phyloP scores from a whole-genome alignment of 139 green algal genomes.

The Raphidocelis subcapitata region DNA sequence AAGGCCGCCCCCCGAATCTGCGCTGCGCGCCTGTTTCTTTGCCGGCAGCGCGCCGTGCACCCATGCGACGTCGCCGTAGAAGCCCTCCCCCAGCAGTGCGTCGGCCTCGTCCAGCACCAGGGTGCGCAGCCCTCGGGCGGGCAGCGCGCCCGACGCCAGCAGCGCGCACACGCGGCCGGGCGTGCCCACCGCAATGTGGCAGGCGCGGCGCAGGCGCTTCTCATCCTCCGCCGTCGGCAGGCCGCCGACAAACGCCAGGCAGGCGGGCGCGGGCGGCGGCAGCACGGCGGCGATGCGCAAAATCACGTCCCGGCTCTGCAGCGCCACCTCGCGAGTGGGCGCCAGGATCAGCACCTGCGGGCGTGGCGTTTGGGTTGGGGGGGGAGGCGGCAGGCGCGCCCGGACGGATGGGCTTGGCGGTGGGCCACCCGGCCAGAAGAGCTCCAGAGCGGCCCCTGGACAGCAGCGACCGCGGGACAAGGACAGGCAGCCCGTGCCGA shows the following conservation, averaged over 20 bases:
- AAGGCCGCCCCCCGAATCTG: too few species aligned
- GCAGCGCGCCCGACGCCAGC: conserved; percentile 31
- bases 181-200: conserved; percentile 77
- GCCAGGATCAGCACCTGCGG: conserved; percentile 77
- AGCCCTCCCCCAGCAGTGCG: conserved; percentile 58
- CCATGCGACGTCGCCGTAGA: conserved; percentile 47
- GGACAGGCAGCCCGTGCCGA: too few species aligned
- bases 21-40: conserved; percentile 50
- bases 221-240: conserved; percentile 62
- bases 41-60: conserved; percentile 51
- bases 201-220: conserved; percentile 50
- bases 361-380: neutral
- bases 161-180: conserved; percentile 71
- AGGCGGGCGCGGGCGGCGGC: conserved; percentile 31
- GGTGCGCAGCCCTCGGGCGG: conserved; percentile 2
- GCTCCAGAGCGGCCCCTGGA: too few species aligned
- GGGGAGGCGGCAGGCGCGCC: too few species aligned
- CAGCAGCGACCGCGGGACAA: too few species aligned
- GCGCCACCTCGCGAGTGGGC: conserved; percentile 80
- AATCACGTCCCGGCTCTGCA: conserved; percentile 68
- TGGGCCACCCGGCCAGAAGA: too few species aligned
- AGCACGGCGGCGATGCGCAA: conserved; percentile 32
- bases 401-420: too few species aligned
- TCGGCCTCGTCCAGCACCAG: conserved; percentile 88
- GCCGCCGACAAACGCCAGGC: conserved; percentile 65